phyloP scores from a whole-genome alignment of 495 filamentous ascomycete genomes.

The Lasiosphaeriaceae sp. region DNA sequence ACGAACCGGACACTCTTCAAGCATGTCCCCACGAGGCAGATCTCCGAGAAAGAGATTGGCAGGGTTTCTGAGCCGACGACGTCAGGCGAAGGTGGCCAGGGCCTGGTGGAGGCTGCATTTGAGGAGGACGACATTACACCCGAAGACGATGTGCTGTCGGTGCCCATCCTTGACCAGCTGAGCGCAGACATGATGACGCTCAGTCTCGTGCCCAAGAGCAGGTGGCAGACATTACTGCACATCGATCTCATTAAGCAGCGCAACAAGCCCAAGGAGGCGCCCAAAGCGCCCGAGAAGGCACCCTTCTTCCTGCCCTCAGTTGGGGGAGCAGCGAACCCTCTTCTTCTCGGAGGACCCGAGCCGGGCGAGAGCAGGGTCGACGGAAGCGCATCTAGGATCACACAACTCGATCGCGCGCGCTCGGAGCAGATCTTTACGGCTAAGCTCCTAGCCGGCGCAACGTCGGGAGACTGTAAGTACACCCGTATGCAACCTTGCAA shows the following conservation, averaged over 20 bases:
- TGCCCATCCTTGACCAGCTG: slow-evolving; percentile 67
- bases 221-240: slow-evolving; percentile 91
- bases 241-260: slow-evolving; percentile 86
- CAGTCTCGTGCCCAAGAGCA: slow-evolving; percentile 78
- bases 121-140: slow-evolving; percentile 40
- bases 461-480: slow-evolving; percentile 49
- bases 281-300: slow-evolving; percentile 88
- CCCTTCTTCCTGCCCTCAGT: slow-evolving; percentile 91
- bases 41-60: slow-evolving; percentile 69
- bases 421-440: slow-evolving; percentile 55
- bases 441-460: slow-evolving; percentile 49
- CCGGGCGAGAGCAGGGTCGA: slow-evolving; percentile 15
- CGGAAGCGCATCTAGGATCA: slow-evolving; percentile 32
- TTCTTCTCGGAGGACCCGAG: slow-evolving; percentile 9
- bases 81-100: slow-evolving; percentile 79
- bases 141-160: slow-evolving; percentile 42
- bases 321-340: slow-evolving; percentile 22
- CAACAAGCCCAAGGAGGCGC: slow-evolving; percentile 89
- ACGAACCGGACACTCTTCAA: slow-evolving; percentile 88
- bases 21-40: slow-evolving; percentile 75
- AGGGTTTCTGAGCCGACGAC: slow-evolving; percentile 60
- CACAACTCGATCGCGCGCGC: slow-evolving; percentile 35
- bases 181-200: slow-evolving; percentile 77
- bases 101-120: slow-evolving; percentile 64
- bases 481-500: slow-evolving; percentile 2